These are phyloP conservation scores for Microbotryomycetes sp. DNA, from an alignment of 1,284 basidiomycete genomes.

Conservation along the genomic window DNA sequence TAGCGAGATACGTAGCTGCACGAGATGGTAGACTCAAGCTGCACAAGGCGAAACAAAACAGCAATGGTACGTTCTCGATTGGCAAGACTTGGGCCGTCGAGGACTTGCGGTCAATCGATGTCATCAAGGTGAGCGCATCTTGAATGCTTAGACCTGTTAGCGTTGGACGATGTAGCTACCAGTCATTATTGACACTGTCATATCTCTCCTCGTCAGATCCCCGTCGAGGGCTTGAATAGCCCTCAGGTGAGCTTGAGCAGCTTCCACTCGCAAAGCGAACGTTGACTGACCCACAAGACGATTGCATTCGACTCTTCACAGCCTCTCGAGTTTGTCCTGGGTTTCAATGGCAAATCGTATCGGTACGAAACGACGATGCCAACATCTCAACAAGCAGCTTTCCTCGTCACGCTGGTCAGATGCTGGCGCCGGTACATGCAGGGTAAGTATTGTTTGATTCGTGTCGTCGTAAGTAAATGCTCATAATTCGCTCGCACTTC, in stretches of 20 bases:
- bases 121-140: constrained; percentile 59
- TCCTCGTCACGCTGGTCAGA: constrained; percentile 61
- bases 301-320: neutral
- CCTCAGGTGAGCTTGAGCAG: neutral
- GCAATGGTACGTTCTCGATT: constrained; percentile 90
- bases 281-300: neutral
- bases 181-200: neutral
- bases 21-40: constrained; percentile 43
- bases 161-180: neutral
- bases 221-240: neutral
- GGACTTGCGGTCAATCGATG: constrained; percentile 72
- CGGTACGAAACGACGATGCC: constrained; percentile 74
- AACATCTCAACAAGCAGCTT: constrained; percentile 58
- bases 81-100: constrained; percentile 92
- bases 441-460: constrained; percentile 4
- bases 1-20: constrained; percentile 12
- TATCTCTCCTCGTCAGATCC: neutral
- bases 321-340: constrained; percentile 58
- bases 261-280: neutral
- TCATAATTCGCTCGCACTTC: neutral
- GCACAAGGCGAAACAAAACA: constrained; percentile 94
- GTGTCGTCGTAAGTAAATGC: neutral
- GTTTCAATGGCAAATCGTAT: constrained; percentile 70
- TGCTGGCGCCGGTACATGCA: constrained; percentile 53
- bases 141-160: no score